These are phyloP conservation scores for Epichloe bromicola DNA, from an alignment of 2,329 filamentous ascomycete genomes.

Conservation along the genomic window DNA sequence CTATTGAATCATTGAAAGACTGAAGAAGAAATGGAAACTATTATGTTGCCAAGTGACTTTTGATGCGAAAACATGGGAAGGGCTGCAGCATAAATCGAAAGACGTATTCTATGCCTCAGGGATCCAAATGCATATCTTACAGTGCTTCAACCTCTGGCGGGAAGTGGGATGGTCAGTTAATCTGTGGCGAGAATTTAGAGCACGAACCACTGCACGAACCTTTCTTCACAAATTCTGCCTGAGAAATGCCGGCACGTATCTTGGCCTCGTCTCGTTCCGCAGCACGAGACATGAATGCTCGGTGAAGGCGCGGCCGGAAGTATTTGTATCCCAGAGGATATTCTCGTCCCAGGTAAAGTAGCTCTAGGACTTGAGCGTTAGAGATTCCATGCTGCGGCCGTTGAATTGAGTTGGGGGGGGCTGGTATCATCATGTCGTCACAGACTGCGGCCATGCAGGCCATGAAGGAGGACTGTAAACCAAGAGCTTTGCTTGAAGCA, in stretches of 20 bases:
- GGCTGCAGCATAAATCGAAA: background rate
- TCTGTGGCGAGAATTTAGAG: conserved; percentile 1
- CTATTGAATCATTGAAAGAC: background rate
- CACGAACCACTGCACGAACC: conserved; percentile 33
- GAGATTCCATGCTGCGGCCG: background rate
- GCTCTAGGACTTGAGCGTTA: conserved; percentile 39
- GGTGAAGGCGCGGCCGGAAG: conserved; percentile 70
- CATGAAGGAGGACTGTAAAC: background rate
- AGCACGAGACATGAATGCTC: conserved; percentile 70
- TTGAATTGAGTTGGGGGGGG: background rate
- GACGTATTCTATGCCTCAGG: background rate
- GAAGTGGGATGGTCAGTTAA: background rate
- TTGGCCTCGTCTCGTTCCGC: conserved; percentile 56
- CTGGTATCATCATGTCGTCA: background rate
- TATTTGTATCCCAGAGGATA: conserved; percentile 76
- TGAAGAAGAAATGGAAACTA: background rate
- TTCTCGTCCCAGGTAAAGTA: conserved; percentile 70
- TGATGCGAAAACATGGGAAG: no score
- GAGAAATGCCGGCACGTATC: conserved; percentile 61
- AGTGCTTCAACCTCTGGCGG: conserved; percentile 72
- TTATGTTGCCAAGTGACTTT: background rate
- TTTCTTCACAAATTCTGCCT: conserved; percentile 84
- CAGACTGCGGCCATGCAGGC: background rate
- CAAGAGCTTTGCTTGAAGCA: background rate
- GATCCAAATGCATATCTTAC: conserved; percentile 40